Evolutionary conservation across 805 yeast genomes (phyloP).

Genomic region (Saccharomycopsis schoenii): DNA sequence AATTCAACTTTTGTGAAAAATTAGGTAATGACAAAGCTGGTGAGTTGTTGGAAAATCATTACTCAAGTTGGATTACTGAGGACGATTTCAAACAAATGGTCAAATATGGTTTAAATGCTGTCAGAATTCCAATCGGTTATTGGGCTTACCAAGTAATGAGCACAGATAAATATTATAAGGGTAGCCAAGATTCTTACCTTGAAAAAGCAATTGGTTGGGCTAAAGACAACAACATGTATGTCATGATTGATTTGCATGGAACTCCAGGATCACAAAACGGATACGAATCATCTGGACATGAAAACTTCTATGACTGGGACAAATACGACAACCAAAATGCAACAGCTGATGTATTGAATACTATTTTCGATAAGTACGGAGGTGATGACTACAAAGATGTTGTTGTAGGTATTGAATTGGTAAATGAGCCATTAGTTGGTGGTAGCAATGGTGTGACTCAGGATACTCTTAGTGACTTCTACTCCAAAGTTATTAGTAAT

Average conservation of each 20-base stretch:
- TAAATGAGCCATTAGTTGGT: slow-evolving; percentile 63
- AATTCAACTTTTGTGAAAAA: slow-evolving; percentile 40
- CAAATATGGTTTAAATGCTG: slow-evolving; percentile 51
- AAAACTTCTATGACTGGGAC: slow-evolving; percentile 38
- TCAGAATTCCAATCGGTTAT: slow-evolving; percentile 69
- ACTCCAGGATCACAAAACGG: slow-evolving; percentile 84
- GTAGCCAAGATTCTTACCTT: slow-evolving; percentile 49
- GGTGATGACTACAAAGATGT: slow-evolving; percentile 39
- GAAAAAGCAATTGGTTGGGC: slow-evolving; percentile 65
- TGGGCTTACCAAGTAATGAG: slow-evolving; percentile 52
- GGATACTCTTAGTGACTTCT: slow-evolving; percentile 33
- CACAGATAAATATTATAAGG: slow-evolving; percentile 37
- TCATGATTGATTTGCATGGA: slow-evolving; percentile 72
- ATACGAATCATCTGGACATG: slow-evolving; percentile 68
- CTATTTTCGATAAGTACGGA: slow-evolving; percentile 48
- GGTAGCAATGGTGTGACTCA: slow-evolving; percentile 36
- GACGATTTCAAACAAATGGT: slow-evolving; percentile 45
- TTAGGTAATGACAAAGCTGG: slow-evolving; percentile 40
- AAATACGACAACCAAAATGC: slow-evolving; percentile 29
- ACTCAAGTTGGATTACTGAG: slow-evolving; percentile 50
- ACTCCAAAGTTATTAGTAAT: slow-evolving; percentile 32
- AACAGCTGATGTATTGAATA: slow-evolving; percentile 40
- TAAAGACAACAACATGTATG: slow-evolving; percentile 45
- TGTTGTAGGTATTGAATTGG: slow-evolving; percentile 56
- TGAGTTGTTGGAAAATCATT: slow-evolving; percentile 38